These are phyloP conservation scores for Quercus lobata DNA, from an alignment of 331 rosid species.

Conservation along the genomic window DNA sequence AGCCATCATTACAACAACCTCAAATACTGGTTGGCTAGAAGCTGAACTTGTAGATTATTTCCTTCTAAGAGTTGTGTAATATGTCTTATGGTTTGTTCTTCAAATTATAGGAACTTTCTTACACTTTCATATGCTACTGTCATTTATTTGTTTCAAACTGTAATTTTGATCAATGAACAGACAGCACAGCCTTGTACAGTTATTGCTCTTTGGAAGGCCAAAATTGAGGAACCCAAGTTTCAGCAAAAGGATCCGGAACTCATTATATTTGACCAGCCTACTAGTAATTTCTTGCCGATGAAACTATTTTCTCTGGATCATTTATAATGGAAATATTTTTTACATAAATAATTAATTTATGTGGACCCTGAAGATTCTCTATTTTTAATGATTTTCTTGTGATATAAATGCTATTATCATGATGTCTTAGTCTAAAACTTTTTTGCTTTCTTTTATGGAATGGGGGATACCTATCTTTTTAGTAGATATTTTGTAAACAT, in stretches of 20 bases:
- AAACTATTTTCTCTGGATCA: background rate
- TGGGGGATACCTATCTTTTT: no score
- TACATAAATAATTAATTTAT: no score
- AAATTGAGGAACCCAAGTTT: constrained; percentile 14
- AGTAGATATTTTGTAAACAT: no score
- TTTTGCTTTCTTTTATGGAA: no score
- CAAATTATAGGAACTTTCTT: background rate
- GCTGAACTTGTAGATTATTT: no score
- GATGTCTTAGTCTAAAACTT: no score
- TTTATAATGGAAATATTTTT: no score
- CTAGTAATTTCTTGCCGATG: background rate
- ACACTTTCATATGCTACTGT: background rate
- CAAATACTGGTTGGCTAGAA: no score
- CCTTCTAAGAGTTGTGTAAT: background rate
- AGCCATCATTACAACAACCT: no score
- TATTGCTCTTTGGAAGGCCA: constrained; percentile 24
- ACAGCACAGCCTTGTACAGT: constrained; percentile 1
- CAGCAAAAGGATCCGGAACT: constrained; percentile 5
- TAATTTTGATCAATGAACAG: constrained; percentile 9
- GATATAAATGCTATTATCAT: no score
- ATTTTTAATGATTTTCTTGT: no score
- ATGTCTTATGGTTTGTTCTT: background rate
- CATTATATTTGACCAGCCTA: background rate
- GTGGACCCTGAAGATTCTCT: no score
- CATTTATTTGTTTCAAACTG: background rate